phyloP scores from a whole-genome alignment of 192 early-diverging fungal genomes.

The Coemansia sp. region DNA sequence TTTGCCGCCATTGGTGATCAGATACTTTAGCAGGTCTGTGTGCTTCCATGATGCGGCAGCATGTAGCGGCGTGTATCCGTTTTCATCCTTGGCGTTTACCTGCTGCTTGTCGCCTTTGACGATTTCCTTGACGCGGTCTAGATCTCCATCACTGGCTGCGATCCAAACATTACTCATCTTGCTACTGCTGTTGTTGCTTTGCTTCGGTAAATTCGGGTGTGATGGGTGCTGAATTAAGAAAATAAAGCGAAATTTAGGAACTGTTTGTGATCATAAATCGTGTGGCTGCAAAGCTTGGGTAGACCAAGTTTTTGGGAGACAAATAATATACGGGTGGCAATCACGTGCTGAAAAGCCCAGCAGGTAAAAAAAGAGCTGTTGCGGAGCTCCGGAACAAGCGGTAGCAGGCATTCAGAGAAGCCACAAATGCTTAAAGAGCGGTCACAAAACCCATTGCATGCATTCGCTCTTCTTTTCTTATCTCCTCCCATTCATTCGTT shows the following conservation, averaged over 20 bases:
- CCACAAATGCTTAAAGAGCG: no score
- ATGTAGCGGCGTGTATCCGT: slow-evolving; percentile 80
- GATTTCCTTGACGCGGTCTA: slow-evolving; percentile 63
- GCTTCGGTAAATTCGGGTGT: background rate
- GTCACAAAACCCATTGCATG: no score
- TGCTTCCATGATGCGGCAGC: slow-evolving; percentile 81
- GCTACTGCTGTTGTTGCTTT: background rate
- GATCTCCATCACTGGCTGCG: slow-evolving; percentile 65
- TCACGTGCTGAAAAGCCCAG: background rate
- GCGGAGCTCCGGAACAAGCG: no score
- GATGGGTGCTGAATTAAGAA: background rate
- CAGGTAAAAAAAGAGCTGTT: no score
- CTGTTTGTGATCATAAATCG: background rate
- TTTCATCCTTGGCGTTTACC: slow-evolving; percentile 72
- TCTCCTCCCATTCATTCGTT: no score
- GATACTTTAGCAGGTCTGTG: slow-evolving; percentile 64
- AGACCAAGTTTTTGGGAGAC: no score
- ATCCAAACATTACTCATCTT: slow-evolving; percentile 66
- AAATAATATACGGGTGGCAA: background rate
- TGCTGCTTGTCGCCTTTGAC: slow-evolving; percentile 56
- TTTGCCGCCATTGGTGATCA: slow-evolving; percentile 66
- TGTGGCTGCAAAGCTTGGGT: no score
- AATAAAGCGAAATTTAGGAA: background rate
- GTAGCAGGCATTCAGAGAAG: no score
- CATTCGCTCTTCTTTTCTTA: no score